phyloP scores from a whole-genome alignment of 441 rosid genomes.

The Aquilaria agallochum region DNA sequence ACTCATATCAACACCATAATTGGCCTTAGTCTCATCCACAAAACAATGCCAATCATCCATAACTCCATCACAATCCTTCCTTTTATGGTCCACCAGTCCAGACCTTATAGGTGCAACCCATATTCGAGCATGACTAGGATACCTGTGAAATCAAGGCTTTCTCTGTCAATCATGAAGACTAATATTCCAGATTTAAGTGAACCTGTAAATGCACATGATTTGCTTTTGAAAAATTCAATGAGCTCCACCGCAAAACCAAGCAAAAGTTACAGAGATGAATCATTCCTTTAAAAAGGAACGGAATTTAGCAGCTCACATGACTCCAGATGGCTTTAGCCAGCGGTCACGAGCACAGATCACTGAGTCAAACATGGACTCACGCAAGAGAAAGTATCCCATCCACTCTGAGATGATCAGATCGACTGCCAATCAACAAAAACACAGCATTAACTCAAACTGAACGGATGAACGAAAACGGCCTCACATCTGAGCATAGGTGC shows the following conservation, averaged over 20 bases:
- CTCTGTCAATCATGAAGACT: slow-evolving; percentile 14
- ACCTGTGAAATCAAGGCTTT: slow-evolving; percentile 46
- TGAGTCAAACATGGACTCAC: slow-evolving; percentile 99
- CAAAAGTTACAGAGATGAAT: slow-evolving; percentile 1
- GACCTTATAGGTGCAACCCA: slow-evolving; percentile 93
- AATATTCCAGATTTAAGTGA: neutral
- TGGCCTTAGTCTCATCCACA: slow-evolving; percentile 51
- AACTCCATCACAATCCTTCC: slow-evolving; percentile 59
- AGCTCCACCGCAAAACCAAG: neutral
- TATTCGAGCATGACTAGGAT: slow-evolving; percentile 99
- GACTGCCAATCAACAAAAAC: slow-evolving; percentile 47
- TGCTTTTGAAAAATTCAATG: neutral
- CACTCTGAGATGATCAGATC: slow-evolving; percentile 98
- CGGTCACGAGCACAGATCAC: slow-evolving; percentile 97
- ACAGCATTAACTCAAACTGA: slow-evolving; percentile 1
- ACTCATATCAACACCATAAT: slow-evolving; percentile 88
- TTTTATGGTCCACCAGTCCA: slow-evolving; percentile 60
- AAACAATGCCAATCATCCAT: slow-evolving; percentile 90
- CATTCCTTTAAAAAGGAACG: neutral
- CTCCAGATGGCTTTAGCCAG: slow-evolving; percentile 91
- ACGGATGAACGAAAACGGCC: neutral
- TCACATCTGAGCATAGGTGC: neutral
- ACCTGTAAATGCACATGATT: neutral
- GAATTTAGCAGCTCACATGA: slow-evolving; percentile 57
- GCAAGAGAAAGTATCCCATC: slow-evolving; percentile 98